Evolutionary conservation across 225 moss, liverwort and hornwort genomes (phyloP).

Genomic region (Pseudoscleropodium purum): DNA sequence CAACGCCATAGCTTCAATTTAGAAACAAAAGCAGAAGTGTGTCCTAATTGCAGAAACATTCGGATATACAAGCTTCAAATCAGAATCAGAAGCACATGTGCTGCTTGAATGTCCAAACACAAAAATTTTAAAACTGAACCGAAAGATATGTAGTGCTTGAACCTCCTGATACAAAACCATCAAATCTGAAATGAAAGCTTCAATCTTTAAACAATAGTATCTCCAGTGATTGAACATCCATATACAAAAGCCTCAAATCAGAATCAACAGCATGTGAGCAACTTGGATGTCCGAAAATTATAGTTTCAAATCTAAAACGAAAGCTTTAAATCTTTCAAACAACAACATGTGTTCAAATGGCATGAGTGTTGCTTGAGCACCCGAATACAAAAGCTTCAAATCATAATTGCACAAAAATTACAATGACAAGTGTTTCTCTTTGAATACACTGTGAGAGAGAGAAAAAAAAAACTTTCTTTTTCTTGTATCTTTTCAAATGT

Average conservation of each 20-base stretch:
- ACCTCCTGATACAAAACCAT: background rate
- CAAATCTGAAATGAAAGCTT: background rate
- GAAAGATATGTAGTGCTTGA: background rate
- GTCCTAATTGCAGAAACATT: background rate
- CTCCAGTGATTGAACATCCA: background rate
- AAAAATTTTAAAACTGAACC: background rate
- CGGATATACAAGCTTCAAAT: background rate
- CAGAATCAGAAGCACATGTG: background rate
- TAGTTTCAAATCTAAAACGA: background rate
- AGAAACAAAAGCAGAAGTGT: background rate
- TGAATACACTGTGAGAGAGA: too few relatives aligned
- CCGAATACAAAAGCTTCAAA: background rate
- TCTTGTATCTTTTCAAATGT: too few relatives aligned
- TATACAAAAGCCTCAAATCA: background rate
- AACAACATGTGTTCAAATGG: background rate
- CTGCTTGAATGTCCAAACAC: background rate
- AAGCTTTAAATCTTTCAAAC: background rate
- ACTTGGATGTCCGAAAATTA: background rate
- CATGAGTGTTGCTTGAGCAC: background rate
- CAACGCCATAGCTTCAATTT: slow-evolving; percentile 23
- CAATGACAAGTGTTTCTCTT: too few relatives aligned
- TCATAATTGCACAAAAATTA: too few relatives aligned
- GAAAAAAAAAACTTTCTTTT: too few relatives aligned
- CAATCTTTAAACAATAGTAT: background rate
- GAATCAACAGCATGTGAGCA: background rate